Evolutionary conservation across 164 flowering plant species (phyloP).

Genomic region (Stephania yunnanensis): DNA sequence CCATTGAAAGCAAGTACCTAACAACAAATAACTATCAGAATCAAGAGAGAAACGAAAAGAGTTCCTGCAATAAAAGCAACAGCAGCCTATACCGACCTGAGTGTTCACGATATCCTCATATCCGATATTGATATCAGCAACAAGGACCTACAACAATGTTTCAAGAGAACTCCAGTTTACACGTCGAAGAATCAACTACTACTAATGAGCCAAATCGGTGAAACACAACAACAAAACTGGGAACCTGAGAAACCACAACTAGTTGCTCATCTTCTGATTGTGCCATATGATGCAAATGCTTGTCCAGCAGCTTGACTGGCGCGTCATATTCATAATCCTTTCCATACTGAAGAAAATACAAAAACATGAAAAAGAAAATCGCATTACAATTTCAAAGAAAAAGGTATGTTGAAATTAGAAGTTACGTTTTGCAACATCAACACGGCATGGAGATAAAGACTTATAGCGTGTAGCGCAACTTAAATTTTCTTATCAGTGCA

Average conservation of each 20-base stretch:
- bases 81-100: constrained; percentile 41
- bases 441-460: neutral
- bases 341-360: constrained; percentile 51
- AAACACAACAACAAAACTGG: neutral
- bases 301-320: constrained; percentile 88
- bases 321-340: constrained; percentile 78
- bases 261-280: constrained; percentile 77
- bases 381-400: too few species aligned
- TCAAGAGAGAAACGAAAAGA: neutral
- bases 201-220: neutral
- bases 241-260: constrained; percentile 90
- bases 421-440: neutral
- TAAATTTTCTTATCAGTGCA: neutral
- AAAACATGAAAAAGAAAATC: too few species aligned
- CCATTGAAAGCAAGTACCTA: constrained; percentile 82
- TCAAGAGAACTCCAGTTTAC: neutral
- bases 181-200: neutral
- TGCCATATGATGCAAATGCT: constrained; percentile 70
- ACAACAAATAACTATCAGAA: neutral
- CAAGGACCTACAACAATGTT: constrained; percentile 55
- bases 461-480: neutral
- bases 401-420: neutral
- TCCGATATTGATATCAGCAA: constrained; percentile 84
- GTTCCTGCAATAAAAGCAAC: neutral
- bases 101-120: constrained; percentile 90